A percentile compares a stretch with the other conserved stretches of the same genome.
phyloP scores from a whole-genome alignment of 805 yeast genomes.

The Wickerhamiella azyma region DNA sequence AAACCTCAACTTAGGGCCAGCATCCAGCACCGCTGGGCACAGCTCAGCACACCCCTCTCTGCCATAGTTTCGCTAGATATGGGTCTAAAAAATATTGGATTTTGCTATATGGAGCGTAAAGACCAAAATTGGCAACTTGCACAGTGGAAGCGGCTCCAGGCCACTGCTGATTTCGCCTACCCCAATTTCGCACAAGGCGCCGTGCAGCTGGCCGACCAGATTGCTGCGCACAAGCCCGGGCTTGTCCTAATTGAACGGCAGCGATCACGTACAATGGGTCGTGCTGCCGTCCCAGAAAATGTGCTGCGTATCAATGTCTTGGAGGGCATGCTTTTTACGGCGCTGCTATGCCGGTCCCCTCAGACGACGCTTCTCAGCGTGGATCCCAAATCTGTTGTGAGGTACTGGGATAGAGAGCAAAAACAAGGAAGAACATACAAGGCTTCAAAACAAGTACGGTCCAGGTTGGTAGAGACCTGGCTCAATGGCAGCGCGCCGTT shows the following conservation, averaged over 20 bases:
- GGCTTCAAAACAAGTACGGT: slow-evolving; percentile 18
- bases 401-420: slow-evolving; percentile 17
- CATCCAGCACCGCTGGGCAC: neutral
- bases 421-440: slow-evolving; percentile 15
- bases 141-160: slow-evolving; percentile 8
- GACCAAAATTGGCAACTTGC: slow-evolving; percentile 7
- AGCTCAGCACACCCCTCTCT: neutral
- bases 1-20: slow-evolving; percentile 10
- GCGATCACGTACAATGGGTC: slow-evolving; percentile 37
- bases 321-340: slow-evolving; percentile 36
- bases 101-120: slow-evolving; percentile 15
- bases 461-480: slow-evolving; percentile 16
- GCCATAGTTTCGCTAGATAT: slow-evolving; percentile 24
- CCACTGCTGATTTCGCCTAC: slow-evolving; percentile 6
- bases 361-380: slow-evolving; percentile 15
- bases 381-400: slow-evolving; percentile 18
- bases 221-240: slow-evolving; percentile 24
- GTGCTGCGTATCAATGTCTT: slow-evolving; percentile 40
- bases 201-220: slow-evolving; percentile 11
- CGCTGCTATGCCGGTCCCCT: slow-evolving; percentile 14
- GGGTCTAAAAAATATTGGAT: slow-evolving; percentile 25
- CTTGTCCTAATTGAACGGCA: slow-evolving; percentile 43
- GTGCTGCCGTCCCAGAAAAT: slow-evolving; percentile 35
- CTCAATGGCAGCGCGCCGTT: neutral
- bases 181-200: slow-evolving; percentile 22